Percentiles rank a stretch among this genome's conserved stretches.
phyloP scores from a whole-genome alignment of 164 flowering plant genomes.

The Piper betle region DNA sequence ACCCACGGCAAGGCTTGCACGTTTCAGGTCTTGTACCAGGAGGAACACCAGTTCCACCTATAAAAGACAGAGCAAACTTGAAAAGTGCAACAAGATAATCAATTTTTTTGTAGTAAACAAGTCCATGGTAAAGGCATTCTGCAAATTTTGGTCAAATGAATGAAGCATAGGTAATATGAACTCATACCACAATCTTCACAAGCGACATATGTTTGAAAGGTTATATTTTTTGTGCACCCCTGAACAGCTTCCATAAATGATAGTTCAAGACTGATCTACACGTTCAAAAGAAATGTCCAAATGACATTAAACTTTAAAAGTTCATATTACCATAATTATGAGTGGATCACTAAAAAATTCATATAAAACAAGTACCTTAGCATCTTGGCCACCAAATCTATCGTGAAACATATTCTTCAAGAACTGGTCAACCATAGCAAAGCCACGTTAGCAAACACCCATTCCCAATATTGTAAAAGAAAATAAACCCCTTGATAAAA shows the following conservation, averaged over 20 bases:
- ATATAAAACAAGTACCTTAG: conserved; percentile 33
- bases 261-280: conserved; percentile 52
- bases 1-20: conserved; percentile 69
- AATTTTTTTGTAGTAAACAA: not conserved
- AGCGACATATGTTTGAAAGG: conserved; percentile 51
- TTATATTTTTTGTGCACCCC: conserved; percentile 71
- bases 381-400: conserved; percentile 45
- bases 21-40: conserved; percentile 91
- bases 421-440: conserved; percentile 1
- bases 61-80: conserved; percentile 2
- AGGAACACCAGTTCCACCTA: conserved; percentile 95
- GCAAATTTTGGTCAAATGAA: no score
- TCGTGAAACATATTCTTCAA: conserved; percentile 28
- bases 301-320: not conserved
- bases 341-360: not conserved
- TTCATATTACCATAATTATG: not conserved
- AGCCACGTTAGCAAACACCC: not conserved
- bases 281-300: not conserved
- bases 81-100: not conserved
- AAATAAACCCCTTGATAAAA: not conserved
- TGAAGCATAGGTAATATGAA: not conserved
- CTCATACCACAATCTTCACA: conserved; percentile 79
- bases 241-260: conserved; percentile 99
- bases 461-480: no score
- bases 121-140: not conserved